Base-by-base conservation (phyloP, 768 basidiomycete genomes). In the Jaapia argillacea region DNA sequence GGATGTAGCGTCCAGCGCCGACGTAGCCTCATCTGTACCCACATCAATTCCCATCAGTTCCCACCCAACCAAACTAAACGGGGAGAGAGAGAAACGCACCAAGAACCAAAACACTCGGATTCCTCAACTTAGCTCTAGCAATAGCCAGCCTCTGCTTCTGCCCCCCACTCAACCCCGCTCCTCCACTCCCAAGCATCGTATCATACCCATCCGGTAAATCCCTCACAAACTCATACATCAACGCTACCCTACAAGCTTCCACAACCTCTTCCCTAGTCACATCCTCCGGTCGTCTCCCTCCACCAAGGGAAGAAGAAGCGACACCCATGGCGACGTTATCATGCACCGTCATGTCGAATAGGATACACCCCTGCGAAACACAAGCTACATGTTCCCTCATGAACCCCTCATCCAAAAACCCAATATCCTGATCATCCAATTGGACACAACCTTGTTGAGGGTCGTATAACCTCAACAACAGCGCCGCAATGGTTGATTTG, bases 121-220 rank as follows among this genome's bases (percentile, higher is more conserved):
- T 78, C 40, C 92, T 68, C 43, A 98, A 62, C 46, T 77, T 72
- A 1, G 89, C 93, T 40, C 94, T 67, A 0, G 94, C 94, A 45
- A 99, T 79, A 5, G 89, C 88, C 23, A 99, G 57, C 6, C 94
- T 64, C 65, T 99, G 94, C 52, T 77, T 77, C 69, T 98, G 96
- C 2, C 94, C 94, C 12, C 94, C 94, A 49, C 86, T 90, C 51
- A 93, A 62, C 36, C 73, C 78, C 2, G 85, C 74, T 2, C 91
- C 93, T 23, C 72, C 77, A 20, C 67, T 77, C 1, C 86, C 87
- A 2, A 97, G 63, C 24, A 70, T 61, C 0, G 92, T 94, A 38
- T 93, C 86, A 51, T 97, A 97, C 1, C 91, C 90, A 3, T 81
- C 72, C 0, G 88, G 89, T n/a, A 98, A 64, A 43, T 81, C 85